Evolutionary conservation across 2,329 filamentous ascomycete genomes (phyloP).

Genomic region (Mycosphaerella arachidis): DNA sequence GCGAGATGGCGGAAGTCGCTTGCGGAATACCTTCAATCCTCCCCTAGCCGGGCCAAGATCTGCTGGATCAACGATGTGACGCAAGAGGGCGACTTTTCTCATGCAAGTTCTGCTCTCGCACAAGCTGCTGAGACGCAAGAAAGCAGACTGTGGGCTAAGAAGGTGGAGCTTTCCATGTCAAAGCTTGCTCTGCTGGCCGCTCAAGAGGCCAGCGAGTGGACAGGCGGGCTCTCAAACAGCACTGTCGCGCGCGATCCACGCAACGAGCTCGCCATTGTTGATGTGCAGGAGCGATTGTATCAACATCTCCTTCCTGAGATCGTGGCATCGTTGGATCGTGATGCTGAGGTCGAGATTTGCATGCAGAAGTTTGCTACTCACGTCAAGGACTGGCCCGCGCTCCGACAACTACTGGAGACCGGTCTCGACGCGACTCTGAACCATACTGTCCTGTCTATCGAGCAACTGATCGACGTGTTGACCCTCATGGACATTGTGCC

Average conservation of each 20-base stretch:
- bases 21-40: conserved; percentile 71
- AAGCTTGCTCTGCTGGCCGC: conserved; percentile 71
- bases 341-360: conserved; percentile 71
- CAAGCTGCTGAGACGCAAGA: conserved; percentile 67
- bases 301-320: conserved; percentile 65
- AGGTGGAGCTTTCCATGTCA: conserved; percentile 82
- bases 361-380: conserved; percentile 60
- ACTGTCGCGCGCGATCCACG: background rate
- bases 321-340: conserved; percentile 69
- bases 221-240: conserved; percentile 1
- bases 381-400: conserved; percentile 54
- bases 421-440: conserved; percentile 65
- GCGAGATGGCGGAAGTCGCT: conserved; percentile 64
- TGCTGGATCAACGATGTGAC: conserved; percentile 93
- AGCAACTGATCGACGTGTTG: conserved; percentile 66
- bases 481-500: conserved; percentile 63
- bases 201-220: conserved; percentile 34
- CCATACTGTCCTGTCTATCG: conserved; percentile 60
- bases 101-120: conserved; percentile 67
- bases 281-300: conserved; percentile 75
- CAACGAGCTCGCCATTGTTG: conserved; percentile 60
- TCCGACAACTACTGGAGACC: conserved; percentile 67
- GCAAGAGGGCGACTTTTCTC: conserved; percentile 67
- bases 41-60: conserved; percentile 68
- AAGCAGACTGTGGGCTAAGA: conserved; percentile 83